Evolutionary conservation across 441 rosid genomes (phyloP).

Genomic region (Manihot esculenta): DNA sequence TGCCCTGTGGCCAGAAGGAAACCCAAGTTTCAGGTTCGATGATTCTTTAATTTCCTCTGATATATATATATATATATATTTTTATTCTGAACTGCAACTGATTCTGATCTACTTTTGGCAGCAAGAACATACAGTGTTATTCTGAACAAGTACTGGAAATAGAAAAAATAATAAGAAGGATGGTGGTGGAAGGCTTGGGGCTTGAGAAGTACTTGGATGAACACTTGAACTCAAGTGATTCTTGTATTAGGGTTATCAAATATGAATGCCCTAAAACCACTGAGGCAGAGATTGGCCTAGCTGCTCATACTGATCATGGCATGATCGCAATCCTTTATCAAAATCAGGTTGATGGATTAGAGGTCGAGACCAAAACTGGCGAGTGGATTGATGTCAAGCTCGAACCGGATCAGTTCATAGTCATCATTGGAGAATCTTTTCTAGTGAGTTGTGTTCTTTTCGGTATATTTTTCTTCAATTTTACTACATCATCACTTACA

Average conservation of each 20-base stretch:
- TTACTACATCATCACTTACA: background rate
- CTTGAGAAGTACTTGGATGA: conserved; percentile 54
- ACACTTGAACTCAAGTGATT: conserved; percentile 48
- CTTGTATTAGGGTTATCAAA: conserved; percentile 49
- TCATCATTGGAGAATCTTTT: conserved; percentile 64
- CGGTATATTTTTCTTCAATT: too few species aligned
- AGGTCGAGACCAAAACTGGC: conserved; percentile 47
- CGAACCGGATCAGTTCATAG: conserved; percentile 47
- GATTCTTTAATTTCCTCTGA: background rate
- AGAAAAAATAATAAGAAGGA: conserved; percentile 50
- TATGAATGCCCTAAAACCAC: conserved; percentile 50
- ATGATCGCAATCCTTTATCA: conserved; percentile 58
- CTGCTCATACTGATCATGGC: conserved; percentile 57
- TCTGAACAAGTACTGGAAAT: conserved; percentile 45
- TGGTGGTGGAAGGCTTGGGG: conserved; percentile 65
- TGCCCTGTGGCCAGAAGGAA: conserved; percentile 33
- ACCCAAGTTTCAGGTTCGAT: conserved; percentile 26
- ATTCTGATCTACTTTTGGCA: conserved; percentile 22
- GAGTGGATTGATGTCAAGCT: conserved; percentile 53
- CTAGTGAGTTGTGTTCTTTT: too few species aligned
- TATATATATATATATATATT: too few species aligned
- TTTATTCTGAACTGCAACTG: too few species aligned
- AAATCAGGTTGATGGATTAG: conserved; percentile 61
- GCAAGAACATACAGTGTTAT: conserved; percentile 42
- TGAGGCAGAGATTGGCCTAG: conserved; percentile 46